Evolutionary conservation across 805 yeast genomes (phyloP).

Genomic region (Danielozyma ontarioensis): DNA sequence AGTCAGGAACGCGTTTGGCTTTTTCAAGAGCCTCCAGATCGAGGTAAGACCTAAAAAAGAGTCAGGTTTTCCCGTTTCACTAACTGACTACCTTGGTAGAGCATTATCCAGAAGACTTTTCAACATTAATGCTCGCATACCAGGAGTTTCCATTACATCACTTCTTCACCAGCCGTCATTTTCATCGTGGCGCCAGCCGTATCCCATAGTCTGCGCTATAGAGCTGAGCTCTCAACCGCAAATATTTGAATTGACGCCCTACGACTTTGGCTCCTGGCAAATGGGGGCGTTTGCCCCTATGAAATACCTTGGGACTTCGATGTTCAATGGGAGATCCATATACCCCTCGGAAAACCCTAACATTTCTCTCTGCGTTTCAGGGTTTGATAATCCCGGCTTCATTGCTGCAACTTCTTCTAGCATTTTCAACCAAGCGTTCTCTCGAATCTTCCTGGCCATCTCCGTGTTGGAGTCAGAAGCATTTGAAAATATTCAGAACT

Average conservation of each 20-base stretch:
- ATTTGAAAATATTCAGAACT: not conserved
- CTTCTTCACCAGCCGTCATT: conserved; percentile 30
- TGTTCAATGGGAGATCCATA: conserved; percentile 39
- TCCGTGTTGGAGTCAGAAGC: not conserved
- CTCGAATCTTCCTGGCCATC: too few relatives aligned
- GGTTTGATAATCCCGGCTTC: conserved; percentile 56
- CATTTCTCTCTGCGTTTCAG: conserved; percentile 39
- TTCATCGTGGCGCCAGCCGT: conserved; percentile 37
- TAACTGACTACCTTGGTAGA: conserved; percentile 68
- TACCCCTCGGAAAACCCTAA: conserved; percentile 14
- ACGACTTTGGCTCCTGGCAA: conserved; percentile 70
- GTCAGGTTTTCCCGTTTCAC: conserved; percentile 50
- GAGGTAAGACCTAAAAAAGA: conserved; percentile 49
- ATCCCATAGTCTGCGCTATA: conserved; percentile 42
- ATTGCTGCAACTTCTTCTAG: conserved; percentile 63
- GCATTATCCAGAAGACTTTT: conserved; percentile 49
- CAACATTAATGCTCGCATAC: conserved; percentile 26
- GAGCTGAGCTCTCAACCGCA: conserved; percentile 38
- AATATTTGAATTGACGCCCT: conserved; percentile 57
- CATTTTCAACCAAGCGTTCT: conserved; percentile 43
- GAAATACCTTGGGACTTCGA: conserved; percentile 47
- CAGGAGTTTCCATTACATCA: conserved; percentile 36
- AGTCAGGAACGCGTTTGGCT: conserved; percentile 28
- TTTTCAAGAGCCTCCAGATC: conserved; percentile 48
- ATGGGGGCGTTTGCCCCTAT: conserved; percentile 44